Conservation (phyloP, 192 early-diverging fungal genomes). For the Gigaspora rosea region DNA sequence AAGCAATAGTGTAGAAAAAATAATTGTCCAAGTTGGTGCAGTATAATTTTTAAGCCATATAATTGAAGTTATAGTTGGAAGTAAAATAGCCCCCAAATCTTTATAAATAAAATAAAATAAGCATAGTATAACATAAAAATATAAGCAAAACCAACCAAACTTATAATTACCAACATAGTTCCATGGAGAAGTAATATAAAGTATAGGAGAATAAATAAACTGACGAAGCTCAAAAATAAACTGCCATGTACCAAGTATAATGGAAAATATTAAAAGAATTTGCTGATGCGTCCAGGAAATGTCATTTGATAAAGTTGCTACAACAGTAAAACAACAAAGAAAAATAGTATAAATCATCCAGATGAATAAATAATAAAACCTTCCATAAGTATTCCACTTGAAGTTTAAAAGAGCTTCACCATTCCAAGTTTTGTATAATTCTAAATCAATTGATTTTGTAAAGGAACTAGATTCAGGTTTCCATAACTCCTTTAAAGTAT, state of each 20-base stretch:
- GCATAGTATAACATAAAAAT: too few relatives aligned
- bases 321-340: neutral
- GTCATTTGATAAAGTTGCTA: neutral
- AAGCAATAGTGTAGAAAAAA: neutral
- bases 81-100: too few relatives aligned
- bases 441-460: neutral
- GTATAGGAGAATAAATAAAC: neutral
- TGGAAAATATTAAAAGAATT: neutral
- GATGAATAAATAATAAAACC: neutral
- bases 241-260: neutral
- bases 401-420: neutral
- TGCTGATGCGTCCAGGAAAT: neutral
- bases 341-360: neutral
- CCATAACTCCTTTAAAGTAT: neutral
- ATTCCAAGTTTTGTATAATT: conserved; percentile 11
- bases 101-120: too few relatives aligned
- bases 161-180: neutral
- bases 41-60: neutral
- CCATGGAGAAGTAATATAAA: neutral
- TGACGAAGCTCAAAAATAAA: conserved; percentile 1
- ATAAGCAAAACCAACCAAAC: neutral
- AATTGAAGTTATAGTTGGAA: neutral
- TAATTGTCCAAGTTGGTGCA: too few relatives aligned
- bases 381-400: conserved; percentile 12
- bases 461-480: neutral